These are phyloP conservation scores for Parachlorella kessleri DNA, from an alignment of 139 green algal genomes.

Conservation along the genomic window DNA sequence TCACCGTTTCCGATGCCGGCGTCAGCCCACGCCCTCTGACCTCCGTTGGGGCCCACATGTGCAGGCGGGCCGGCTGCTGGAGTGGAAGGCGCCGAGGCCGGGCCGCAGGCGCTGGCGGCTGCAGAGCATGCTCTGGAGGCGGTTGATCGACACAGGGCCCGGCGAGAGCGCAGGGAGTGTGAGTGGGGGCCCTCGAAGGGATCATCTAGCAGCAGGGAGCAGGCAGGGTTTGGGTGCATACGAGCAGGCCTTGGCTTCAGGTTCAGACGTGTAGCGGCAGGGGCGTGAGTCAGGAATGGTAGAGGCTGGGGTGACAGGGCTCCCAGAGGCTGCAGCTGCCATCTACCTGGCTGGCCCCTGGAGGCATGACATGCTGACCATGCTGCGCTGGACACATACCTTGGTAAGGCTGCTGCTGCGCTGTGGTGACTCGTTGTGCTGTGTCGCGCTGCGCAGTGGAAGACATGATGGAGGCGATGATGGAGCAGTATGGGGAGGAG, in stretches of 20 bases:
- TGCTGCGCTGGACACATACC: conserved; percentile 2
- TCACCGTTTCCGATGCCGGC: too few species aligned
- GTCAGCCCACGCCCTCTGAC: too few species aligned
- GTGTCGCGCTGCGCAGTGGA: conserved; percentile 39
- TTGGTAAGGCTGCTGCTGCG: not conserved
- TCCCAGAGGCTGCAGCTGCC: too few species aligned
- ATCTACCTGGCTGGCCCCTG: not conserved
- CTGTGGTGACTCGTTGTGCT: not conserved
- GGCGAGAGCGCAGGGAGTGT: not conserved
- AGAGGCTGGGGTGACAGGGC: too few species aligned
- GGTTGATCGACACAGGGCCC: not conserved
- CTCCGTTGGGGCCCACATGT: too few species aligned
- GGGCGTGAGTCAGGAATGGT: too few species aligned
- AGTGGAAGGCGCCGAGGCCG: conserved; percentile 29
- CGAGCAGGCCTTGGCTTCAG: too few species aligned
- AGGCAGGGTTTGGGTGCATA: too few species aligned
- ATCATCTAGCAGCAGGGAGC: too few species aligned
- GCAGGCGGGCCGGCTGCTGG: not conserved
- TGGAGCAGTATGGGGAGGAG: conserved; percentile 24
- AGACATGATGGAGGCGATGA: conserved; percentile 44
- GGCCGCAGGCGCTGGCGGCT: conserved; percentile 43
- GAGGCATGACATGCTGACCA: conserved; percentile 14
- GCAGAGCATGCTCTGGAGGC: conserved; percentile 26
- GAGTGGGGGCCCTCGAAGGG: not conserved
- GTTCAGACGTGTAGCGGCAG: too few species aligned